phyloP scores from a whole-genome alignment of 768 basidiomycete genomes.

The Auricularia auricula-judae region DNA sequence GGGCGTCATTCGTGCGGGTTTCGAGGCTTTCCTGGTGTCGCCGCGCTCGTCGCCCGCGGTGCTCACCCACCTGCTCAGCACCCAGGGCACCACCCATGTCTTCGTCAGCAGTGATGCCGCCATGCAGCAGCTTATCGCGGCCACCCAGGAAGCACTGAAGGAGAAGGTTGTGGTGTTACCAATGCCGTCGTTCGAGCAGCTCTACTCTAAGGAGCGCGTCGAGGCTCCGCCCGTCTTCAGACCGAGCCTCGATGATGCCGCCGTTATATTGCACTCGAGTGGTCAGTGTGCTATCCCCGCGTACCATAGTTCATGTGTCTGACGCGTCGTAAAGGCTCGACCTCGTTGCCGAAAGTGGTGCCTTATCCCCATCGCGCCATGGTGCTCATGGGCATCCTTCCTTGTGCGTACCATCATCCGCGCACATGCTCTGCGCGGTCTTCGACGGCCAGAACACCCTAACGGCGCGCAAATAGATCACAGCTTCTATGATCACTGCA shows the following conservation, averaged over 20 bases:
- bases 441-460: not conserved
- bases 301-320: not conserved
- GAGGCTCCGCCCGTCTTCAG: constrained; percentile 7
- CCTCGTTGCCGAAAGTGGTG: constrained; percentile 19
- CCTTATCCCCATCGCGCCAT: constrained; percentile 11
- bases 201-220: constrained; percentile 9
- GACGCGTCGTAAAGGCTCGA: constrained; percentile 7
- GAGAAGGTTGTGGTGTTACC: not conserved
- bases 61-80: constrained; percentile 31
- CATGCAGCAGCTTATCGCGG: constrained; percentile 7
- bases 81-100: constrained; percentile 20
- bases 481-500: constrained; percentile 15
- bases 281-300: constrained; percentile 6
- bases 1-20: constrained; percentile 12
- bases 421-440: not conserved
- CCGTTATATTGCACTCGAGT: constrained; percentile 20
- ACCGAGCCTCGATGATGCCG: constrained; percentile 10
- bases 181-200: constrained; percentile 16
- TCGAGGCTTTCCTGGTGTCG: constrained; percentile 23
- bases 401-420: not conserved
- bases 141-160: not conserved
- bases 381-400: not conserved
- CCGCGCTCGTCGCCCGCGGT: constrained; percentile 36
- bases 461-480: constrained; percentile 8
- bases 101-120: constrained; percentile 15